These are phyloP conservation scores for Sindora glabra DNA, from an alignment of 306 rosid species.

Conservation along the genomic window DNA sequence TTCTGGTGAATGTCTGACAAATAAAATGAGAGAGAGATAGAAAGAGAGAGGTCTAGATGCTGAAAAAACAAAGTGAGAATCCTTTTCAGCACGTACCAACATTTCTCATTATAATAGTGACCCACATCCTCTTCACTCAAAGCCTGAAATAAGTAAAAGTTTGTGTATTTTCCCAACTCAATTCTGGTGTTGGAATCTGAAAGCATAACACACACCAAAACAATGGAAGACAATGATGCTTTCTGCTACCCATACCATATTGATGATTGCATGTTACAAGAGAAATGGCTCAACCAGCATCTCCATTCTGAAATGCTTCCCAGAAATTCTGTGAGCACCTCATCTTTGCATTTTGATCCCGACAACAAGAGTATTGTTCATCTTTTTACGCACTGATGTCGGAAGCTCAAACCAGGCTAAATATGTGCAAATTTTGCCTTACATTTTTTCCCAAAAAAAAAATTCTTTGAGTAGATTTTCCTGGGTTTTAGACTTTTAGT, in stretches of 20 bases:
- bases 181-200: constrained; percentile 6
- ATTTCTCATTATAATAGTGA: constrained; percentile 23
- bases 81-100: constrained; percentile 58
- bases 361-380: neutral
- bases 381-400: constrained; percentile 10
- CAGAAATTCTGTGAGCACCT: constrained; percentile 39
- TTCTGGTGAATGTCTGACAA: constrained; percentile 64
- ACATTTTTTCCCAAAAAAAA: neutral
- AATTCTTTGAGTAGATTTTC: neutral
- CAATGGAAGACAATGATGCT: constrained; percentile 42
- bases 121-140: constrained; percentile 37
- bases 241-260: constrained; percentile 48
- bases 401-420: neutral
- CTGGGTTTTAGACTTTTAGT: too few species aligned
- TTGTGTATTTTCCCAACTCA: neutral
- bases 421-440: too few species aligned
- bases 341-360: constrained; percentile 1
- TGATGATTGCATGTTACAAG: constrained; percentile 30
- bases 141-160: constrained; percentile 9
- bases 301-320: constrained; percentile 29
- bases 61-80: constrained; percentile 45
- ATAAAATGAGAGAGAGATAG: constrained; percentile 17
- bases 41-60: constrained; percentile 16
- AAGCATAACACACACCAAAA: neutral
- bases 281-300: constrained; percentile 26